Conservation (phyloP, 495 filamentous ascomycete species). For the Aspergillus wentii region DNA sequence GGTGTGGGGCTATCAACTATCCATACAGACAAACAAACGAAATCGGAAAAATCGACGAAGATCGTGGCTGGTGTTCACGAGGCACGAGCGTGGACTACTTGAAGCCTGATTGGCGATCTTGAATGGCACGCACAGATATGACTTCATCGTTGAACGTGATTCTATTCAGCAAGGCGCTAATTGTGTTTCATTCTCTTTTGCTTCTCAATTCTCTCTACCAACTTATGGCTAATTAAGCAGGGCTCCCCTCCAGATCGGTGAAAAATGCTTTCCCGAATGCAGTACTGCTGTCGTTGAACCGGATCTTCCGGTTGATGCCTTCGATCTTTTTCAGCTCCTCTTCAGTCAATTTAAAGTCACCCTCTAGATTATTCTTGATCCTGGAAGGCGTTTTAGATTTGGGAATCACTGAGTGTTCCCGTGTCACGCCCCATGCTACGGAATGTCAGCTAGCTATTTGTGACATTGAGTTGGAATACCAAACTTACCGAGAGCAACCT, state of each 20-base stretch:
- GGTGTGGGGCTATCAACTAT: too few species aligned
- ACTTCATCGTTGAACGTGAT: too few species aligned
- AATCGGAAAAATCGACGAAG: too few species aligned
- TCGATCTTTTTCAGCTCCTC: constrained; percentile 52
- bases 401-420: constrained; percentile 60
- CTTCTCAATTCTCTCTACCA: too few species aligned
- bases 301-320: constrained; percentile 48
- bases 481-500: constrained; percentile 55
- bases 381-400: constrained; percentile 55
- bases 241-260: constrained; percentile 56
- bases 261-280: constrained; percentile 58
- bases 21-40: too few species aligned
- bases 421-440: constrained; percentile 61
- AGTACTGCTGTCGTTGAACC: constrained; percentile 55
- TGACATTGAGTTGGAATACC: constrained; percentile 1
- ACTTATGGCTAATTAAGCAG: neutral
- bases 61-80: too few species aligned
- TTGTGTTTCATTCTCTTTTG: neutral
- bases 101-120: too few species aligned
- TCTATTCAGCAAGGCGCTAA: too few species aligned
- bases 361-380: constrained; percentile 53
- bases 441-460: constrained; percentile 1
- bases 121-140: too few species aligned
- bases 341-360: constrained; percentile 50
- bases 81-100: too few species aligned